Conservation (phyloP, 768 basidiomycete genomes). For the Termitomyces sp. region DNA sequence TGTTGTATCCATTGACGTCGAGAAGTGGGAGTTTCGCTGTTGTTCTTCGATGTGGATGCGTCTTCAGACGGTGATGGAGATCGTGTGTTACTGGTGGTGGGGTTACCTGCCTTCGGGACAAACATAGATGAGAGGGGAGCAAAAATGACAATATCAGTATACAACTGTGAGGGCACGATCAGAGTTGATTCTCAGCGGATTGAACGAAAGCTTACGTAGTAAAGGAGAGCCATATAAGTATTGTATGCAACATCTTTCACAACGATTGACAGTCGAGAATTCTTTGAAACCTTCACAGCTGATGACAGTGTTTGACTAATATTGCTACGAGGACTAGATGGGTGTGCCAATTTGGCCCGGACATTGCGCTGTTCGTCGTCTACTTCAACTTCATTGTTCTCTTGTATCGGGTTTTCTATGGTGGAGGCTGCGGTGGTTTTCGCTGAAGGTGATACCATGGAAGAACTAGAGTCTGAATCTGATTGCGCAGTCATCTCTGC, state of each 20-base stretch:
- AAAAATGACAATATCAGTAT: constrained; percentile 82
- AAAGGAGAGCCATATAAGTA: constrained; percentile 51
- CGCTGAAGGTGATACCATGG: constrained; percentile 7
- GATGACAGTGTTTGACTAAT: background rate
- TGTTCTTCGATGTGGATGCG: constrained; percentile 19
- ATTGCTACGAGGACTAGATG: constrained; percentile 22
- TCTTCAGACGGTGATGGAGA: constrained; percentile 27
- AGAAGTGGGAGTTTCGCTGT: constrained; percentile 23
- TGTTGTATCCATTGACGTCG: constrained; percentile 68
- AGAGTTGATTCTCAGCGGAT: background rate
- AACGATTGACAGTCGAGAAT: constrained; percentile 29
- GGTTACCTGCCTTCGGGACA: constrained; percentile 24
- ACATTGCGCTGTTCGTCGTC: constrained; percentile 20
- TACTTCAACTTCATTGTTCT: constrained; percentile 23
- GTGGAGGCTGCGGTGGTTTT: constrained; percentile 8
- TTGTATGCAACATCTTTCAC: constrained; percentile 51
- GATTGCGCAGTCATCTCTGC: constrained; percentile 14
- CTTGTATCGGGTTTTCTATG: constrained; percentile 12
- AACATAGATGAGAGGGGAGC: constrained; percentile 81
- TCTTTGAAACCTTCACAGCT: background rate
- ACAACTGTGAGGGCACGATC: constrained; percentile 49
- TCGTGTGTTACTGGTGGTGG: constrained; percentile 18
- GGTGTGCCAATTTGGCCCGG: constrained; percentile 20
- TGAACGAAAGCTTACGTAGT: constrained; percentile 55
- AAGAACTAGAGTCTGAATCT: constrained; percentile 24